Base-by-base conservation (phyloP, 2,329 filamentous ascomycete species). In the Colletotrichum cuscutae region DNA sequence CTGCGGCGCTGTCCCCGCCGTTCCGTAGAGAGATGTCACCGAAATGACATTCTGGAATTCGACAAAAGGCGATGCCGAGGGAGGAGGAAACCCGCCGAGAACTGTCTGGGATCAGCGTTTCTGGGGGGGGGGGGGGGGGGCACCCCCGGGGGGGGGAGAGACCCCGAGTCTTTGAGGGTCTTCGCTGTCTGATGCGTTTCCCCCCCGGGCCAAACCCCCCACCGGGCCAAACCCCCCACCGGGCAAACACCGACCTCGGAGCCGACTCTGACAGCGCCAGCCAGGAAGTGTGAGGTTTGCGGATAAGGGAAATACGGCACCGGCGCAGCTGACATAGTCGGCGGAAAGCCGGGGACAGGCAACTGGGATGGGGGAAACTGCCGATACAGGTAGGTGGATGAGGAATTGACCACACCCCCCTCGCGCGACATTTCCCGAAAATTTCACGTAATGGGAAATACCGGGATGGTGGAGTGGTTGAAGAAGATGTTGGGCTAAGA, bases 401-500 rank as follows among this genome's bases (percentile, higher is more conserved):
- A 37, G 30, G 30, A 28, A 26, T 54, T 22, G 65, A n/a, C n/a
- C 52, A 4, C 28, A 56, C 30, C 32, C 32, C 59, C 37, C 15
- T 42, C 15, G 37, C 37, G 66, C 70, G 66, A 61, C 28, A 56
- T 65, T 49, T 52, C n/a, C 70, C 66, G 54, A 65, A 65, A 65
- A 37, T 61, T 37, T 70, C 70, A 70, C 70, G 60, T 64, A 65
- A 70, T 49, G 52, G 66, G 54, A 70, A 72, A 65, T 69, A 56
- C 60, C 66, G 70, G 66, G 26, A 72, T 57, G 28, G 70, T 42
- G 37, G 68, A 54, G 46, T 60, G 65, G 60, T 19, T 37, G 65
- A 37, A 68, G 37, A 64, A 68, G 37, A 64, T 64, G 52, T 46
- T 64, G 54, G 53, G 42, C 24, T 28, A 53, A 62, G 19, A 52